Percentiles rank a stretch among this genome's conserved stretches.
These are phyloP conservation scores for Suhomyces taliae DNA, from an alignment of 1,139 yeast species.

Conservation along the genomic window DNA sequence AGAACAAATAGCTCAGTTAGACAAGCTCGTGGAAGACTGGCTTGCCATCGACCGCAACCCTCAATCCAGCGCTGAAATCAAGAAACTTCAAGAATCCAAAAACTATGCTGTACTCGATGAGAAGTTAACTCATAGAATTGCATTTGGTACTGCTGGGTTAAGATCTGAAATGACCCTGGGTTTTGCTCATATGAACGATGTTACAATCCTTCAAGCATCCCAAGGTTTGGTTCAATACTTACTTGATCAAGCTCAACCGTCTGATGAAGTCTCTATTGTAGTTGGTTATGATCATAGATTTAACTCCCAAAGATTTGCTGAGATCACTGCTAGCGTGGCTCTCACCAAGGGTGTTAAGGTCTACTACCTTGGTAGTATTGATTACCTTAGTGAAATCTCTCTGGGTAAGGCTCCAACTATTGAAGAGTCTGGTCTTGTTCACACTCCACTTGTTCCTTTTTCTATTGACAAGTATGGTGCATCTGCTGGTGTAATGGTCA, in stretches of 20 bases:
- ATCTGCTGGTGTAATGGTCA: conserved; percentile 88
- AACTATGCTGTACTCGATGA: conserved; percentile 48
- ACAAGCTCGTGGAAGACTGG: conserved; percentile 50
- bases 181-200: conserved; percentile 82
- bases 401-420: conserved; percentile 9
- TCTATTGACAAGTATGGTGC: conserved; percentile 66
- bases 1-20: conserved; percentile 18
- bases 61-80: conserved; percentile 56
- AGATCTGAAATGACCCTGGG: conserved; percentile 90
- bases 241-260: conserved; percentile 17
- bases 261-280: conserved; percentile 49
- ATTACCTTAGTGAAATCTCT: conserved; percentile 33
- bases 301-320: conserved; percentile 78
- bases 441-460: conserved; percentile 93
- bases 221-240: conserved; percentile 82
- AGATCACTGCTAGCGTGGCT: conserved; percentile 75
- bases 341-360: conserved; percentile 68
- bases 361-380: conserved; percentile 52
- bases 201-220: conserved; percentile 87
- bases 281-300: conserved; percentile 91
- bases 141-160: conserved; percentile 94
- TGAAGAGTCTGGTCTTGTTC: conserved; percentile 46
- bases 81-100: conserved; percentile 37
- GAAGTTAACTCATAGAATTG: conserved; percentile 57
- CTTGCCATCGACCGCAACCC: conserved; percentile 41